Conservation (phyloP, 2,329 filamentous ascomycete species). For the Knufia fluminis region DNA sequence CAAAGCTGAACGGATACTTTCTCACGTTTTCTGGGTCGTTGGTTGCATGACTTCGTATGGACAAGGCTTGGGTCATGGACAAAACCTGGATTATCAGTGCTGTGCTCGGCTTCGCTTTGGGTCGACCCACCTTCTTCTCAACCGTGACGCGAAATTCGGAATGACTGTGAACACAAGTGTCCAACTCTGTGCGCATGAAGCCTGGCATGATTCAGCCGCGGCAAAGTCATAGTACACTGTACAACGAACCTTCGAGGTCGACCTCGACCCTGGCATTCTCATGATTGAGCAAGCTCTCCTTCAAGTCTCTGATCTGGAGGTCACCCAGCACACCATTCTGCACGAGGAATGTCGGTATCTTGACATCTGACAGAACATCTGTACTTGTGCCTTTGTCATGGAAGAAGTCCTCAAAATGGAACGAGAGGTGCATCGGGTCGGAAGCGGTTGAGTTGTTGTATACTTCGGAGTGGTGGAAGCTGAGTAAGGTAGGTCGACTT, state of each 20-base stretch:
- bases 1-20: constrained; percentile 5
- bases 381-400: background rate
- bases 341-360: constrained; percentile 4
- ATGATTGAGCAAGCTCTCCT: background rate
- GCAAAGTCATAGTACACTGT: background rate
- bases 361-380: background rate
- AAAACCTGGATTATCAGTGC: background rate
- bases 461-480: background rate
- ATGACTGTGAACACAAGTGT: background rate
- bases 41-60: background rate
- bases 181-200: constrained; percentile 2
- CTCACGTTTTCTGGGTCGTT: background rate
- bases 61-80: constrained; percentile 8
- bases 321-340: background rate
- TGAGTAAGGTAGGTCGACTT: background rate
- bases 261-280: constrained; percentile 1
- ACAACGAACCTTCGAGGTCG: background rate
- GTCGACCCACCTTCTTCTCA: constrained; percentile 2
- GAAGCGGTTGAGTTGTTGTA: background rate
- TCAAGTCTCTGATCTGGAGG: background rate
- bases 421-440: constrained; percentile 7
- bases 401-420: constrained; percentile 6
- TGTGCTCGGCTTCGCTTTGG: background rate
- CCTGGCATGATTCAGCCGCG: background rate
- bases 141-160: background rate